Evolutionary conservation across 805 yeast species (phyloP).

Genomic region (Candida alai): DNA sequence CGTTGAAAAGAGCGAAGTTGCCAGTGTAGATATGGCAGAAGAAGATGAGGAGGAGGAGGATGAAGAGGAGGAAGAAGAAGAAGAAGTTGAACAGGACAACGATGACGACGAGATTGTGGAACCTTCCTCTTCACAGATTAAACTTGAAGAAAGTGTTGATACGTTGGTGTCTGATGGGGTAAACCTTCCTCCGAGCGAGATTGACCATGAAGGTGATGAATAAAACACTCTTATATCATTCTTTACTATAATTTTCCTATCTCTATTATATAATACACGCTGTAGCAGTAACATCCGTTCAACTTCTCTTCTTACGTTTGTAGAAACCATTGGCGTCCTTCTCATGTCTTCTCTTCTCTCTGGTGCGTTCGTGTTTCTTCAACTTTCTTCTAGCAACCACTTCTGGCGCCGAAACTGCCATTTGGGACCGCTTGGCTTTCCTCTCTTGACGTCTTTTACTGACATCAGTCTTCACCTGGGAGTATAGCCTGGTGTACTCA

Average conservation of each 20-base stretch:
- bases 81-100: background rate
- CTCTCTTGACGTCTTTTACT: constrained; percentile 68
- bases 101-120: too few species aligned
- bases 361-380: constrained; percentile 67
- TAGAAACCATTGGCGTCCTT: constrained; percentile 77
- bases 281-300: constrained; percentile 12
- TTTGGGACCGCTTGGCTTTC: constrained; percentile 66
- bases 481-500: constrained; percentile 57
- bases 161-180: too few species aligned
- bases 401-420: constrained; percentile 78
- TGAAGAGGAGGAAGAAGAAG: background rate
- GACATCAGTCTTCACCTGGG: constrained; percentile 61
- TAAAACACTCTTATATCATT: background rate
- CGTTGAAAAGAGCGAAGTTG: too few species aligned
- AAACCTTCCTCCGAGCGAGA: too few species aligned
- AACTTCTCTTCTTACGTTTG: constrained; percentile 53
- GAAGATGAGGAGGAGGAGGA: background rate
- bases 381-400: constrained; percentile 73
- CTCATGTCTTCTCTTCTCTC: constrained; percentile 72
- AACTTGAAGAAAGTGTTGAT: too few species aligned
- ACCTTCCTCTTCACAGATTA: too few species aligned
- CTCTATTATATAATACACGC: background rate
- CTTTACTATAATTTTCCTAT: background rate
- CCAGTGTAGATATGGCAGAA: constrained; percentile 1
- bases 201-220: constrained; percentile 1